Evolutionary conservation across 768 basidiomycete genomes (phyloP).

Genomic region (Tricholoma terreum): DNA sequence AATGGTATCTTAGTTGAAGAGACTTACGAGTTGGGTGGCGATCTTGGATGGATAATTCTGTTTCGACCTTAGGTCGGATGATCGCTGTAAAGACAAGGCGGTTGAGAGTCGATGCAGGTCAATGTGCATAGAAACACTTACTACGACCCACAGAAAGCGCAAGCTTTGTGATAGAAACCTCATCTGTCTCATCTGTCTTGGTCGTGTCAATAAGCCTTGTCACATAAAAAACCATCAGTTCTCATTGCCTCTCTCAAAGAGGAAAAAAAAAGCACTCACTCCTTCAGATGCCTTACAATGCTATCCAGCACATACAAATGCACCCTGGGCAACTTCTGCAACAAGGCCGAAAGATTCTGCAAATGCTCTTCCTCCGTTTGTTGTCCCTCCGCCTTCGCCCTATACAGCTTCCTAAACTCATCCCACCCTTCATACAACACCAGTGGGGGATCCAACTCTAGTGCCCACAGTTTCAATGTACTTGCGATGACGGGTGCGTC

Average conservation of each 20-base stretch:
- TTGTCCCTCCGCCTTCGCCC: conserved; percentile 56
- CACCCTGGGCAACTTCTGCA: conserved; percentile 72
- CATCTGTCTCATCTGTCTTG: conserved; percentile 64
- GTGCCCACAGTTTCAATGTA: conserved; percentile 80
- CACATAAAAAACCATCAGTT: conserved; percentile 4
- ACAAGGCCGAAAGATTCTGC: conserved; percentile 54
- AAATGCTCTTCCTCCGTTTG: conserved; percentile 57
- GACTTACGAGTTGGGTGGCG: conserved; percentile 75
- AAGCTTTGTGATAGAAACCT: conserved; percentile 83
- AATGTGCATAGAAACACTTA: conserved; percentile 36
- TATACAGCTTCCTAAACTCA: conserved; percentile 85
- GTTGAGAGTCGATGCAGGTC: background rate
- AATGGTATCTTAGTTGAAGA: background rate
- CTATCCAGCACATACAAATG: conserved; percentile 80
- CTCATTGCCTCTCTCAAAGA: background rate
- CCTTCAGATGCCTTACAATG: conserved; percentile 71
- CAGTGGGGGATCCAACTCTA: conserved; percentile 90
- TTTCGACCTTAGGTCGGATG: conserved; percentile 78
- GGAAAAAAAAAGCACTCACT: conserved; percentile 39
- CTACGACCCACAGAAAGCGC: conserved; percentile 84
- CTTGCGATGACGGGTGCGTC: conserved; percentile 87
- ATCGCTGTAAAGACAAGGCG: conserved; percentile 47
- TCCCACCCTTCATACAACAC: conserved; percentile 90
- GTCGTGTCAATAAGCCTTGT: conserved; percentile 69
- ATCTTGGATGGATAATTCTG: conserved; percentile 85